Evolutionary conservation across 305 asterid genomes (phyloP), one percentile per base, ranked within the genome.

Genomic region (Galium porrigens): DNA sequence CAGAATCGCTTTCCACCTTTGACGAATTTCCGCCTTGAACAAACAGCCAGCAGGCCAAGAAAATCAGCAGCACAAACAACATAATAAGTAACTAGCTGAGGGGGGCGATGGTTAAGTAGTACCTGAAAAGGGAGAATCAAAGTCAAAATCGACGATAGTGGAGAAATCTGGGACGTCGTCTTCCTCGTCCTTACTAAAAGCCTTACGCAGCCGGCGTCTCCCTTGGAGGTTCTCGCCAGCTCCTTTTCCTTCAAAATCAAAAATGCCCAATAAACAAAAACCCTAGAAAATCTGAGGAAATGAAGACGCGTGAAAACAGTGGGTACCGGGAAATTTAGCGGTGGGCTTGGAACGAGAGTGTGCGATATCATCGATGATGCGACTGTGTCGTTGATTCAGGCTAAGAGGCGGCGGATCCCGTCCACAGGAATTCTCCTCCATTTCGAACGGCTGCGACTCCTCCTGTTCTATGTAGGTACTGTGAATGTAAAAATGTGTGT

Each of bases 321-420:
- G 6, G 3, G 1, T 56, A 70, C 74, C 74, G 1, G 33, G 39
- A 41, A 53, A 18, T 22, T 68, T 56, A 14, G 61, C 25, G 42
- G 20, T 27, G 51, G 77, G 75, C 72, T 73, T 79, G 3, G 85
- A 69, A 7, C 74, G 95, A 30, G 94, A 82, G 32, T 85, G 79
- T 39, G 97, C 86, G 2, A 78, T 76, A 66, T 78, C 83, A 10
- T 42, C n/a, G 5, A 88, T 88, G 61, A 73, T 71, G 32, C 87
- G 89, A 70, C 60, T 73, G 72, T 84, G 91, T 65, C 82, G 87
- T 78, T 88, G 94, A 66, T 91, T 91, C 66, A 91, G 95, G 68
- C 96, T 88, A 56, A 85, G 57, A 15, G 87, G 77, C 66, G 87
- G 77, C 66, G 63, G 84, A 70, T 78, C 71, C 32, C 51, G 68